A percentile compares a stretch with the other conserved stretches of the same genome.
These are phyloP conservation scores for Andrographis paniculata DNA, from an alignment of 305 asterid genomes.

Conservation along the genomic window DNA sequence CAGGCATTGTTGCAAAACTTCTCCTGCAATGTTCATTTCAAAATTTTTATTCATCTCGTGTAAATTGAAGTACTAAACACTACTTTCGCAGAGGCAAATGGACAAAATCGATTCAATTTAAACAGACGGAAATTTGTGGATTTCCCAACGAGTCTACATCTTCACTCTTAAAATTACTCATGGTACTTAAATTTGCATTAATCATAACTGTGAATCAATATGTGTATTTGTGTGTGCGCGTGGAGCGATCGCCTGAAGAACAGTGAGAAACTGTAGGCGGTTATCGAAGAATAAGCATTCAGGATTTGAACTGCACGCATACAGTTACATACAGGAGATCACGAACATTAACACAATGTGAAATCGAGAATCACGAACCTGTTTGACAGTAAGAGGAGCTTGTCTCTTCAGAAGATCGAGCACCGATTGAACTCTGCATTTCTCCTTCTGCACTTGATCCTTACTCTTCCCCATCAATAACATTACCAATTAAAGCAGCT, in stretches of 20 bases:
- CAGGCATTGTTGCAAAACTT: conserved; percentile 59
- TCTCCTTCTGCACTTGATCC: conserved; percentile 37
- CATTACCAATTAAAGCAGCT: neutral
- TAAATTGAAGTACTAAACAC: neutral
- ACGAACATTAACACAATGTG: conserved; percentile 16
- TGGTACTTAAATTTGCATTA: too few relatives aligned
- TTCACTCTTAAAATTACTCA: too few relatives aligned
- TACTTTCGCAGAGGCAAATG: neutral
- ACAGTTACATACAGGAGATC: neutral
- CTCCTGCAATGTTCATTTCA: conserved; percentile 38
- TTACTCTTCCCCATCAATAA: conserved; percentile 33
- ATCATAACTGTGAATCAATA: too few relatives aligned
- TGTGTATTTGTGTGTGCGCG: too few relatives aligned
- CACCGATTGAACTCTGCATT: conserved; percentile 43
- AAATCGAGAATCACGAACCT: conserved; percentile 30
- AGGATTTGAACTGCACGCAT: neutral
- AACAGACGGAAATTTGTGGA: too few relatives aligned
- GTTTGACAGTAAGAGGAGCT: conserved; percentile 62
- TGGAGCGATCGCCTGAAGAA: too few relatives aligned
- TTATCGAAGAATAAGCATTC: neutral
- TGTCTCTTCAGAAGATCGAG: conserved; percentile 60
- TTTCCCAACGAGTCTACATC: too few relatives aligned
- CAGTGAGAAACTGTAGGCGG: neutral
- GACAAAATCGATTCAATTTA: too few relatives aligned
- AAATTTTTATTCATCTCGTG: neutral